Conservation (phyloP, 164 flowering plant genomes). For the Vitis rupestris region DNA sequence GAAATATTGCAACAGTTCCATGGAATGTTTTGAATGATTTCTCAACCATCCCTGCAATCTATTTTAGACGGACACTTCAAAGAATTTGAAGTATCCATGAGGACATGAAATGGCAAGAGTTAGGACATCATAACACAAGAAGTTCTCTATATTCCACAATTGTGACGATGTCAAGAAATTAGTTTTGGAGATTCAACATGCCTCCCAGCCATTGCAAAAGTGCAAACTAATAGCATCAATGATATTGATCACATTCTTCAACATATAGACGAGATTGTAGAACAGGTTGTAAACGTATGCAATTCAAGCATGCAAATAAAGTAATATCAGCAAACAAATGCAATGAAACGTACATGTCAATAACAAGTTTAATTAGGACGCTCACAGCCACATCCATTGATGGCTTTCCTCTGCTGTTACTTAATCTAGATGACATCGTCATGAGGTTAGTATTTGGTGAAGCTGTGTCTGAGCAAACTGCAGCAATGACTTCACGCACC, state of each 20-base stretch:
- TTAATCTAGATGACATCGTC: slow-evolving; percentile 74
- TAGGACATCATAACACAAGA: background rate
- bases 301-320: slow-evolving; percentile 3
- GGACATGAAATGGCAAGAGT: background rate
- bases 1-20: no score
- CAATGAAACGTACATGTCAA: slow-evolving; percentile 88
- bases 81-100: background rate
- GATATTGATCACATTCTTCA: no score
- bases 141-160: background rate
- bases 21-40: no score
- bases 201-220: background rate
- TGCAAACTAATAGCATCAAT: no score
- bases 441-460: slow-evolving; percentile 46
- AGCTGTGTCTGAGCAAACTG: slow-evolving; percentile 83
- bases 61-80: background rate
- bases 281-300: background rate
- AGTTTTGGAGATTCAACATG: background rate
- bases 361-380: slow-evolving; percentile 94
- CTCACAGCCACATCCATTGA: slow-evolving; percentile 95
- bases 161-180: background rate
- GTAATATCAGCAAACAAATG: slow-evolving; percentile 13
- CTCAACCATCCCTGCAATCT: no score
- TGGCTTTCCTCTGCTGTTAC: slow-evolving; percentile 69
- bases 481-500: slow-evolving; percentile 91
- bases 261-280: no score